Evolutionary conservation across 169 alveolate genomes (phyloP).

Genomic region (Cryptosporidium viatorum): DNA sequence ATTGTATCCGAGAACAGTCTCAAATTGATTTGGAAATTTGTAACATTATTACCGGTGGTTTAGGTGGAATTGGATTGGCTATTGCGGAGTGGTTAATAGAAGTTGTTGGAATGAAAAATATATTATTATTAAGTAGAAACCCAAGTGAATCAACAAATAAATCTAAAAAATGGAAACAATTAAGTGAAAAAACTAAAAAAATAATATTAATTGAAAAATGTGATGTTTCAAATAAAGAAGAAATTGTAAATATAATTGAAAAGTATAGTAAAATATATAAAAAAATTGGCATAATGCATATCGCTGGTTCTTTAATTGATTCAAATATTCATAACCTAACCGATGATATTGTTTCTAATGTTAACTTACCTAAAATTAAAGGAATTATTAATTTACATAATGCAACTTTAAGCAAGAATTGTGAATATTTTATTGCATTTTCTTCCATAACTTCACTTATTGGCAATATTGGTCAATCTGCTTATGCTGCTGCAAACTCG

Average conservation of each 20-base stretch:
- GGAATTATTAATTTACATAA: constrained; percentile 59
- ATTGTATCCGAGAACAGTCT: not conserved
- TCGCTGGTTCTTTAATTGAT: constrained; percentile 47
- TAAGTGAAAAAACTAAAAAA: constrained; percentile 2
- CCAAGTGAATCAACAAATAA: constrained; percentile 20
- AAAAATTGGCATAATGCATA: constrained; percentile 55
- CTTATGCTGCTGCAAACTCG: constrained; percentile 69
- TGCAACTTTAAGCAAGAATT: constrained; percentile 30
- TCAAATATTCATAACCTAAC: constrained; percentile 28
- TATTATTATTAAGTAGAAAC: constrained; percentile 69
- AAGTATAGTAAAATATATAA: constrained; percentile 16
- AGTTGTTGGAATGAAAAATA: constrained; percentile 74
- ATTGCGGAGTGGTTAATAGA: constrained; percentile 81
- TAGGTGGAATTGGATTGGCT: constrained; percentile 80
- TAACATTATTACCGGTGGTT: constrained; percentile 80
- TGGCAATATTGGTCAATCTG: constrained; percentile 71
- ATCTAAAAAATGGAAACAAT: constrained; percentile 35
- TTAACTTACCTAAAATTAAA: constrained; percentile 28
- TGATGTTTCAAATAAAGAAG: constrained; percentile 10
- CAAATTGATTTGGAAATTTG: constrained; percentile 13
- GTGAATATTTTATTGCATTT: constrained; percentile 61
- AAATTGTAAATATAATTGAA: not conserved
- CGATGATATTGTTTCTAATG: not conserved
- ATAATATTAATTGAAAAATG: constrained; percentile 38
- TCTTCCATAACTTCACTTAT: constrained; percentile 63